A percentile compares a stretch with the other conserved stretches of the same genome.
These are phyloP conservation scores for Panicum hallii DNA, from an alignment of 202 grass and related monocot species.

Conservation along the genomic window DNA sequence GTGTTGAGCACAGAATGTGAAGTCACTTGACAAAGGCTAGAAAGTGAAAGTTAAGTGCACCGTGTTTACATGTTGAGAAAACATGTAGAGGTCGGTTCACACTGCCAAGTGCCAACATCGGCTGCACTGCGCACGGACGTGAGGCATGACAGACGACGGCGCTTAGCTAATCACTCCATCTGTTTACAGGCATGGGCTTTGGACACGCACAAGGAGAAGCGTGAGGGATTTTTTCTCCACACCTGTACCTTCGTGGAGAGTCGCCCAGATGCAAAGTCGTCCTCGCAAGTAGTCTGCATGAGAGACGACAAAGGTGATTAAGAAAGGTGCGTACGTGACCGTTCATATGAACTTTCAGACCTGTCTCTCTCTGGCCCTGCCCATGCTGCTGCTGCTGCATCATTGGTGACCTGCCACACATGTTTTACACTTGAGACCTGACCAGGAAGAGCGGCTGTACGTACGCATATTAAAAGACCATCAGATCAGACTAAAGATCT, in stretches of 20 bases:
- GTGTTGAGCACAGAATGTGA: not conserved
- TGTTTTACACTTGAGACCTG: not conserved
- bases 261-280: not conserved
- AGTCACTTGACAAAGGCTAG: not conserved
- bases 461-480: not conserved
- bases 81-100: not conserved
- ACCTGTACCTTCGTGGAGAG: not conserved
- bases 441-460: not conserved
- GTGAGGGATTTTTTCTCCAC: not conserved
- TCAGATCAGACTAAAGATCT: not conserved
- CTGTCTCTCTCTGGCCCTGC: not conserved
- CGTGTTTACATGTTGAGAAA: not conserved
- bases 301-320: not conserved
- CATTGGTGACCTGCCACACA: not conserved
- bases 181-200: not conserved
- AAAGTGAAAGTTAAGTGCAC: not conserved
- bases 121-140: not conserved
- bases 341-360: slow-evolving; percentile 13
- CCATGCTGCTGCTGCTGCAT: not conserved
- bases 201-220: not conserved
- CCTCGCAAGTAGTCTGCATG: not conserved
- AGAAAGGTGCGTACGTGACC: not conserved
- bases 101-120: not conserved
- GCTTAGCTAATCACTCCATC: not conserved
- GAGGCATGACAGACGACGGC: too few relatives aligned